Percentiles rank a stretch among this genome's conserved stretches.
Conservation (phyloP, 169 alveolate genomes). For the Plasmodium reichenowi region DNA sequence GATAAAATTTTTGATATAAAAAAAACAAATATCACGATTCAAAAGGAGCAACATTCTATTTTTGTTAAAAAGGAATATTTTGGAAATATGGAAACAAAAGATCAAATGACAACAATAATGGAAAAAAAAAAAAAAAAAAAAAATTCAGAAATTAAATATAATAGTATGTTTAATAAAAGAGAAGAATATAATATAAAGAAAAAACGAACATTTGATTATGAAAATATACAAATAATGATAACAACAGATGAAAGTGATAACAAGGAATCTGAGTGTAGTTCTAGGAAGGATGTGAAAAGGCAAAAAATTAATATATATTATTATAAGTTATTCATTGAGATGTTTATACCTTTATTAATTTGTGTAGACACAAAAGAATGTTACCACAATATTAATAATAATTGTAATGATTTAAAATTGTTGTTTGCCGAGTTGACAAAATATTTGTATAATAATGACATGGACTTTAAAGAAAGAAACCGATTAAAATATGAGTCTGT, state of each 20-base stretch:
- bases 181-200: neutral
- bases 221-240: too few species aligned
- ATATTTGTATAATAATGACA: slow-evolving; percentile 27
- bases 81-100: too few species aligned
- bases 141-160: neutral
- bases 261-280: slow-evolving; percentile 16
- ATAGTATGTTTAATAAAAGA: neutral
- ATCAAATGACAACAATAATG: neutral
- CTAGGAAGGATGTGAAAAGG: slow-evolving; percentile 4
- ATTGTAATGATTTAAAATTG: neutral
- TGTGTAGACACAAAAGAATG: slow-evolving; percentile 61
- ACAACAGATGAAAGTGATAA: slow-evolving; percentile 9
- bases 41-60: neutral
- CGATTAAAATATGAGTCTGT: too few species aligned
- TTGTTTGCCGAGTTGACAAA: slow-evolving; percentile 16
- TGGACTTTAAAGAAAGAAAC: neutral
- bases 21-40: neutral
- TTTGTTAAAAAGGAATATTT: slow-evolving; percentile 8
- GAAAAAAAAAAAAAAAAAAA: neutral
- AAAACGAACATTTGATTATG: neutral
- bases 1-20: slow-evolving; percentile 13
- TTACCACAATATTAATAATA: neutral
- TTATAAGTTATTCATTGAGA: slow-evolving; percentile 52
- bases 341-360: slow-evolving; percentile 62
- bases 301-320: slow-evolving; percentile 57